Evolutionary conservation across 208 protist species (phyloP).

Genomic region (Acanthamoeba quina): DNA sequence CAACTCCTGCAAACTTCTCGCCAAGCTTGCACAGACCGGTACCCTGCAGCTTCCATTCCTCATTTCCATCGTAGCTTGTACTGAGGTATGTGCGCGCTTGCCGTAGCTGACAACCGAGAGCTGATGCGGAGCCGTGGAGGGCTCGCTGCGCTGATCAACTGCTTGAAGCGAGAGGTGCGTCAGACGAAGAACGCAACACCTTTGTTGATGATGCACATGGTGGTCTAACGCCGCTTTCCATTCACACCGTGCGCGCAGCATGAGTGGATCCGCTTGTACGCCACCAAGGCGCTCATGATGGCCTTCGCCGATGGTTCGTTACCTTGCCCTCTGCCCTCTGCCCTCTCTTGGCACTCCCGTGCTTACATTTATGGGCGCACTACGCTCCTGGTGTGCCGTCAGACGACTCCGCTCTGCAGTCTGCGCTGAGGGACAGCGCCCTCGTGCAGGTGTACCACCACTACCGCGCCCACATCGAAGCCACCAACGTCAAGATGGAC

Average conservation of each 20-base stretch:
- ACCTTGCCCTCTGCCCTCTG: neutral
- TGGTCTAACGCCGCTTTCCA: neutral
- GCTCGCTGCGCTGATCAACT: neutral
- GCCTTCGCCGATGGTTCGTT: neutral
- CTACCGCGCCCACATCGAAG: slow-evolving; percentile 44
- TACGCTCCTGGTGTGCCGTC: no score
- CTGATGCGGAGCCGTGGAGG: neutral
- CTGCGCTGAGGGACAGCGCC: neutral
- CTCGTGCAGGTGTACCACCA: slow-evolving; percentile 28
- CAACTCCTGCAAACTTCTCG: slow-evolving; percentile 47
- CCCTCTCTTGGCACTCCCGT: no score
- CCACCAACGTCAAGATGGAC: slow-evolving; percentile 14
- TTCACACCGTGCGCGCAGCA: neutral
- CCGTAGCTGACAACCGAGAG: neutral
- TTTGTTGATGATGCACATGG: neutral
- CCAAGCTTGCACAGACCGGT: slow-evolving; percentile 45
- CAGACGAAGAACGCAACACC: no score
- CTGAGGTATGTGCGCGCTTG: no score
- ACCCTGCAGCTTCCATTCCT: neutral
- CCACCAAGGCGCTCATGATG: slow-evolving; percentile 25
- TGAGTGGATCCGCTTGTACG: slow-evolving; percentile 57
- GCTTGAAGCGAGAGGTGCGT: slow-evolving; percentile 42
- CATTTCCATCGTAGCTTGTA: neutral
- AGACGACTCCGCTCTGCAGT: neutral
- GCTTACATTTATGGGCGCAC: no score